These are phyloP conservation scores for Arctium lappa DNA, from an alignment of 129 eudicot species.

Conservation along the genomic window DNA sequence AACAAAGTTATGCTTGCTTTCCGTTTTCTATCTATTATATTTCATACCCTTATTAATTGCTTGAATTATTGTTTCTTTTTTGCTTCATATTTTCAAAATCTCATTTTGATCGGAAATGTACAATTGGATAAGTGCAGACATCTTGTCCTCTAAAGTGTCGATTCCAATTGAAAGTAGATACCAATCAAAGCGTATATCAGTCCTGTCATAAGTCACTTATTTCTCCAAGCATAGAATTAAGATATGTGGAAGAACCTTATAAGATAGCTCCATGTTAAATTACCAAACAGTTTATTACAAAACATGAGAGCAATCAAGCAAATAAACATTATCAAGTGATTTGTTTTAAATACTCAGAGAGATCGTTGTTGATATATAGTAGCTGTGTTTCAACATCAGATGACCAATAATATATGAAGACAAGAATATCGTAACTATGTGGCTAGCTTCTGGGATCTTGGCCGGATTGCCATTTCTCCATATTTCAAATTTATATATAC, in stretches of 20 bases:
- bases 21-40: background rate
- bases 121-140: conserved; percentile 3
- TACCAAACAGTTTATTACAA: background rate
- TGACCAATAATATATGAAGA: background rate
- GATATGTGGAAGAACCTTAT: background rate
- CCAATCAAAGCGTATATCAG: conserved; percentile 4
- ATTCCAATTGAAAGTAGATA: conserved; percentile 2
- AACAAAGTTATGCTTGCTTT: background rate
- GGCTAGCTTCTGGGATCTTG: background rate
- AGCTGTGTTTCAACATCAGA: background rate
- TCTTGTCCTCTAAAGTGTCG: conserved; percentile 9
- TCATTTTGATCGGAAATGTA: conserved; percentile 1
- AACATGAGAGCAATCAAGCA: background rate
- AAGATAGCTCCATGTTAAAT: background rate
- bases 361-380: background rate
- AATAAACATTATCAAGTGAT: background rate
- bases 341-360: background rate
- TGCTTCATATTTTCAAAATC: background rate
- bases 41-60: background rate
- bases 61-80: background rate
- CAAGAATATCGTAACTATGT: background rate
- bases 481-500: background rate
- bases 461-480: background rate
- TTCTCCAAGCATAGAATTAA: conserved; percentile 5
- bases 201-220: conserved; percentile 4